These are phyloP conservation scores for Hyphodiscus hymeniophilus DNA, from an alignment of 495 filamentous ascomycete genomes.

Conservation along the genomic window DNA sequence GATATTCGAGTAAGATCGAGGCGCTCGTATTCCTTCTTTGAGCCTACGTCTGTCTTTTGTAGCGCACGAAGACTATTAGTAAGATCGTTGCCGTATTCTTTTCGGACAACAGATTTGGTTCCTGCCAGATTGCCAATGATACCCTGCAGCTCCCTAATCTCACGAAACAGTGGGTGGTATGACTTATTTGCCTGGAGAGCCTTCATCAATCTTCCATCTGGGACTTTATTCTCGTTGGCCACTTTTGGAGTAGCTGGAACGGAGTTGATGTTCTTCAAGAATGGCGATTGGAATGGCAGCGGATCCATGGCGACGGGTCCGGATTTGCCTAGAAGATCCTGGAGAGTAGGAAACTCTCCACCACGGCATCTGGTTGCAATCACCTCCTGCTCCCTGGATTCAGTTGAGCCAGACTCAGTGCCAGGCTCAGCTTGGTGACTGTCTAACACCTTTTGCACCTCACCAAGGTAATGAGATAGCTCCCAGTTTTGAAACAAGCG, in stretches of 20 bases:
- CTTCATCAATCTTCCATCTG: too few relatives aligned
- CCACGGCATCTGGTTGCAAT: constrained; percentile 14
- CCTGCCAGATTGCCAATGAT: constrained; percentile 26
- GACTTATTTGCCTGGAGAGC: background rate
- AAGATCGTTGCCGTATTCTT: constrained; percentile 34
- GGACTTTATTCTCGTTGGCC: too few relatives aligned
- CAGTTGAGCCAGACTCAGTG: background rate
- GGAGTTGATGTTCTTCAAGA: too few relatives aligned
- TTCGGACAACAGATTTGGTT: constrained; percentile 24
- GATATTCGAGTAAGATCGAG: background rate
- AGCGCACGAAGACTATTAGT: constrained; percentile 27
- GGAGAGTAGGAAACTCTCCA: constrained; percentile 16
- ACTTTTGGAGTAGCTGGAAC: too few relatives aligned
- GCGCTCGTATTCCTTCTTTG: too few relatives aligned
- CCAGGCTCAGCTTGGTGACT: background rate
- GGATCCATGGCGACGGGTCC: too few relatives aligned
- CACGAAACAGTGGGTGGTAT: background rate
- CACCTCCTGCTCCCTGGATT: constrained; percentile 6
- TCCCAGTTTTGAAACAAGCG: constrained; percentile 14
- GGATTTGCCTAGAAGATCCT: constrained; percentile 3
- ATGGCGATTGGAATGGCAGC: too few relatives aligned
- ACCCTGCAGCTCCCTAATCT: constrained; percentile 26
- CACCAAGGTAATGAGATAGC: constrained; percentile 5
- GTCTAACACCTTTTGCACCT: constrained; percentile 10
- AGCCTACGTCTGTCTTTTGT: too few relatives aligned